Base-by-base conservation (phyloP, 352 stramenopile species). In the Achlya hypogyna region DNA sequence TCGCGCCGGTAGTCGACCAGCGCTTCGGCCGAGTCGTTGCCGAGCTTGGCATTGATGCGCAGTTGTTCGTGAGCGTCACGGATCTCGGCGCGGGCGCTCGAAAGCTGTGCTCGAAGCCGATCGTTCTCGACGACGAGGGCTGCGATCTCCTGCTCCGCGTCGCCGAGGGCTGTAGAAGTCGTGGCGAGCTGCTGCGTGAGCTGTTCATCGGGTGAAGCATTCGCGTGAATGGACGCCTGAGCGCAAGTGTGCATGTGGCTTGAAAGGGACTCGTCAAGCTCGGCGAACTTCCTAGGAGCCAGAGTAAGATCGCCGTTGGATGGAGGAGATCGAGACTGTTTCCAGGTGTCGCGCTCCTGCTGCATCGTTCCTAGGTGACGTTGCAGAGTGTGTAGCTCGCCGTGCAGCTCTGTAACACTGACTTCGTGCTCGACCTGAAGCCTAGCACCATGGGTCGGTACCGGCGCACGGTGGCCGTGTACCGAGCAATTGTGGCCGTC, bases 351-450 rank as follows among this genome's bases (percentile, higher is more conserved):
- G 3, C 77, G 67, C 31, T 95, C 83, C 14, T 84, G 76, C 38
- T 83, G 71, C 14, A 76, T 73, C n/a, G 86, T 73, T 45, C 87
- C 75, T 34, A 82, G 75, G 49, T 78, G 84, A 4, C 86, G 81
- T 23, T 86, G 75, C 71, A 80, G 79, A 42, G 76, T 70, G 53
- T 89, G 75, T 27, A 82, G 74, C 53, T 93, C 82, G 16, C 75
- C 82, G 5, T 67, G 73, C 28, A 91, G 72, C 66, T 93, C 86
- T 8, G 78, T 74, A 16, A 71, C 75, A 62, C 86, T 76, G 0
- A 74, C 81, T 49, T 95, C 86, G 51, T 85, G 67, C 43, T 87
- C 81, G 40, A 95, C 88, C 62, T 86, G 79, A 51, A 91, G 70
- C 49, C 60, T 67, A 58, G 16, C 0, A 23, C 28, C 40, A 27